Evolutionary conservation across 495 filamentous ascomycete species (phyloP), one percentile per base, ranked within the genome.

Genomic region (Chaetomidium leptoderma): DNA sequence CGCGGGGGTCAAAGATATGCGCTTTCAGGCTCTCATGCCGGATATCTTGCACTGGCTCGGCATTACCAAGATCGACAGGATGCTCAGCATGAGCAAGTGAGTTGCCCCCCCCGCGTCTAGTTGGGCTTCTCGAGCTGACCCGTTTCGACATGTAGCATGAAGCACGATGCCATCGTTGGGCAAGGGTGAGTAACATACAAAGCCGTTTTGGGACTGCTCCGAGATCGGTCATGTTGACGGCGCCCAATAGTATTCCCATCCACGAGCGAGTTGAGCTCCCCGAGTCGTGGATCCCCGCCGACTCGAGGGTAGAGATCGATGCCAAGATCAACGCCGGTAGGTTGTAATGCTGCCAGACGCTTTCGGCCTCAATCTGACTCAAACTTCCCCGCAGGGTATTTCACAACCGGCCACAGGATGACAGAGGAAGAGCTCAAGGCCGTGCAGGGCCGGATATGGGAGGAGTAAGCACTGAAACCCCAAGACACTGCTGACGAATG

Each of bases 21-120:
- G 93, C 57, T 98, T 98, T 80, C 93, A 98, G 79, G 91, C 92
- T n/a, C 78, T 98, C 56, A 98, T 98, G 93, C 93, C 93, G 33
- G 92, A 96, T 68, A 92, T 97, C 63, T 83, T 98, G 43, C 93
- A 98, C 73, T 98, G 93, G 93, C 82, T 98, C 17, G 93, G 93
- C 58, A 96, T 98, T 66, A 95, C 86, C 74, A 97, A 97, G 80
- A 97, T 98, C 69, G 93, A 97, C 72, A 83, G 91, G 40, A 97
- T 98, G 93, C 80, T 98, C 48, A 95, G 89, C 73, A 97, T 98
- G 93, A 93, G 89, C 68, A 95, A 97, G 86, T 89, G 66, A 78
- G 85, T 81, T 35, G 24, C 42, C 50, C 60, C 29, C 23, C 3
- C 8, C 29, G 21, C 53, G 23, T 16, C 33, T 6, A 7, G 8